phyloP scores from a whole-genome alignment of 495 filamentous ascomycete species.

The Penicillium angulare region DNA sequence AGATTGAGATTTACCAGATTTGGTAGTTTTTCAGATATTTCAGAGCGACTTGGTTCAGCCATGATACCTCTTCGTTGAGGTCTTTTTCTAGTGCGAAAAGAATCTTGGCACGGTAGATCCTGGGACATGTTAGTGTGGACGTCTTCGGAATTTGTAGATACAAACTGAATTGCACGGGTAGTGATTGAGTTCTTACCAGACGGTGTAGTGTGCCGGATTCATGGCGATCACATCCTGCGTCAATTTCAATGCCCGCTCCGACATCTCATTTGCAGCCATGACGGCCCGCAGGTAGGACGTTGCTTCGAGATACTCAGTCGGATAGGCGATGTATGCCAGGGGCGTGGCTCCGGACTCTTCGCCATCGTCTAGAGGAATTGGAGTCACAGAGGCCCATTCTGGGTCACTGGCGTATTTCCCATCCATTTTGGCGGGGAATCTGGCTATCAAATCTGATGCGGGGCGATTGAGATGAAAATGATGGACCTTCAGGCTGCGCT shows the following conservation, averaged over 20 bases:
- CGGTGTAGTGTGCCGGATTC: slow-evolving; percentile 97
- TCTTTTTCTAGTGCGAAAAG: slow-evolving; percentile 65
- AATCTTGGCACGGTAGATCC: slow-evolving; percentile 82
- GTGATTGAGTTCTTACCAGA: slow-evolving; percentile 60
- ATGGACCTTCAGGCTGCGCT: background rate
- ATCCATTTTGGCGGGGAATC: slow-evolving; percentile 19
- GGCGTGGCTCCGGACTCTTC: slow-evolving; percentile 54
- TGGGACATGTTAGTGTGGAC: slow-evolving; percentile 23
- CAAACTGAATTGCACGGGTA: background rate
- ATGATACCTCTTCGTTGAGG: slow-evolving; percentile 71
- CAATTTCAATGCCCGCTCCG: slow-evolving; percentile 72
- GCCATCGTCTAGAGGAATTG: slow-evolving; percentile 83
- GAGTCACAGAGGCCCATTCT: slow-evolving; percentile 78
- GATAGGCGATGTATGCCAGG: slow-evolving; percentile 86
- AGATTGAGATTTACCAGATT: slow-evolving; percentile 63
- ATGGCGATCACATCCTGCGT: slow-evolving; percentile 85
- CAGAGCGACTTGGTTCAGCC: slow-evolving; percentile 80
- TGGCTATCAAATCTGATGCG: slow-evolving; percentile 7
- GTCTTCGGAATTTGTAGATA: background rate
- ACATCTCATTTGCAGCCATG: slow-evolving; percentile 85
- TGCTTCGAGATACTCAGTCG: slow-evolving; percentile 80
- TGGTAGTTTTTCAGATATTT: slow-evolving; percentile 95
- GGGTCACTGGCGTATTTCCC: slow-evolving; percentile 64
- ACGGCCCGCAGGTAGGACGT: slow-evolving; percentile 88
- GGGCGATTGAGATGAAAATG: background rate